Evolutionary conservation across 2,329 filamentous ascomycete genomes (phyloP).

Genomic region (Apiospora malaysiana): DNA sequence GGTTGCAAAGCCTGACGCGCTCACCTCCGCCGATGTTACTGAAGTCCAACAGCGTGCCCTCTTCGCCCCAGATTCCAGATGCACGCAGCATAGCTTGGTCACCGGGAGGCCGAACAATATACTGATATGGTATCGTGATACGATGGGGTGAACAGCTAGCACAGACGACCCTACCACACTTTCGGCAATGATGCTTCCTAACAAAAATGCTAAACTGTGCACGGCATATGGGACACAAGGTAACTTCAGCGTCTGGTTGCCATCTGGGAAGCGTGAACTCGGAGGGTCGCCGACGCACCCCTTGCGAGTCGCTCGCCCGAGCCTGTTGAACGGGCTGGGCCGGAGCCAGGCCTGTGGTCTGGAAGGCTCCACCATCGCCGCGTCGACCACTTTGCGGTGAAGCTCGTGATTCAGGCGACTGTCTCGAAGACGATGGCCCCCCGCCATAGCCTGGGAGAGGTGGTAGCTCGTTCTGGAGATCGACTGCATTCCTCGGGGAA

Average conservation of each 20-base stretch:
- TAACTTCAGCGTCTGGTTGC: slow-evolving; percentile 87
- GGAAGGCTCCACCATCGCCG: background rate
- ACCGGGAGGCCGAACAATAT: slow-evolving; percentile 81
- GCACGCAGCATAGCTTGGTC: slow-evolving; percentile 35
- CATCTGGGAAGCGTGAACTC: slow-evolving; percentile 73
- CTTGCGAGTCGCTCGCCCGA: background rate
- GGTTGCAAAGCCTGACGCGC: slow-evolving; percentile 65
- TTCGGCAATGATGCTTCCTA: slow-evolving; percentile 93
- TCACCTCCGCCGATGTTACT: slow-evolving; percentile 59
- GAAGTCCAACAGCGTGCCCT: slow-evolving; percentile 50
- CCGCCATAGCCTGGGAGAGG: background rate
- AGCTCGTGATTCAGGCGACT: background rate
- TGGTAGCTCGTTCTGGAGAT: background rate
- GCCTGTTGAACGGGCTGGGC: background rate
- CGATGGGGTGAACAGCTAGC: slow-evolving; percentile 88
- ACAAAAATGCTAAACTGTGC: slow-evolving; percentile 83
- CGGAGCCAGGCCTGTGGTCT: background rate
- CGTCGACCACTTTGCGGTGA: background rate
- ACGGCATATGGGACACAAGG: slow-evolving; percentile 83
- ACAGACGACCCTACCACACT: slow-evolving; percentile 93
- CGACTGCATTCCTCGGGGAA: background rate
- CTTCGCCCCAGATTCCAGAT: slow-evolving; percentile 46
- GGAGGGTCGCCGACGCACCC: slow-evolving; percentile 23
- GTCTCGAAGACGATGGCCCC: background rate
- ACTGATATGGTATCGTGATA: slow-evolving; percentile 92